Percentiles rank a stretch among this genome's conserved stretches.
Conservation (phyloP, 1,284 basidiomycete species). For the Ceratobasidium sp. region DNA sequence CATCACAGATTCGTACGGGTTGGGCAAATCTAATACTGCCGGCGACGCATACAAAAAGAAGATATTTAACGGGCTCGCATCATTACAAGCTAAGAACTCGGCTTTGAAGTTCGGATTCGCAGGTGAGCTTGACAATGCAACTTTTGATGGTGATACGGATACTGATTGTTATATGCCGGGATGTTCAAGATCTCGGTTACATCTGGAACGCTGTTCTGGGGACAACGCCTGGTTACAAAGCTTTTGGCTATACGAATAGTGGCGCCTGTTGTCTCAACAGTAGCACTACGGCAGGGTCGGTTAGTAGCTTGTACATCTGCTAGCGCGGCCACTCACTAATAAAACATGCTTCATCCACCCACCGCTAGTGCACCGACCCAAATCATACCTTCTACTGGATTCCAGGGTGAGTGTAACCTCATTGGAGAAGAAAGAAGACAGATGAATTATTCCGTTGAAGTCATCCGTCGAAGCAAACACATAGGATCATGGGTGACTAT, state of each 20-base stretch:
- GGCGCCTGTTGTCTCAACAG: conserved; percentile 55
- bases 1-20: conserved; percentile 64
- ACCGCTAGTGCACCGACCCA: not conserved
- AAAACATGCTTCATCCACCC: too few relatives aligned
- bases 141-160: too few relatives aligned
- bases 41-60: conserved; percentile 63
- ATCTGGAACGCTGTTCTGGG: conserved; percentile 66
- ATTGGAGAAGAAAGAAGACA: too few relatives aligned
- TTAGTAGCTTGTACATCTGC: conserved; percentile 5
- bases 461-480: conserved; percentile 14
- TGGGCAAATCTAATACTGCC: conserved; percentile 57
- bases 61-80: conserved; percentile 59
- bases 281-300: conserved; percentile 29
- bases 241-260: conserved; percentile 64
- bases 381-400: conserved; percentile 16
- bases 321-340: too few relatives aligned
- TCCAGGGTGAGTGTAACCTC: not conserved
- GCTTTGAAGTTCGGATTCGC: conserved; percentile 62
- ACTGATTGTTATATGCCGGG: too few relatives aligned
- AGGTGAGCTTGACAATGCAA: conserved; percentile 2
- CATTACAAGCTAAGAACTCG: conserved; percentile 50
- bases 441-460: not conserved
- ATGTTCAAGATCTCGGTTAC: conserved; percentile 56
- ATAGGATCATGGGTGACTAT: conserved; percentile 21
- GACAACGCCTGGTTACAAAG: conserved; percentile 59